Evolutionary conservation across 2,329 filamentous ascomycete species (phyloP).

Genomic region (Amylocarpus encephaloides): DNA sequence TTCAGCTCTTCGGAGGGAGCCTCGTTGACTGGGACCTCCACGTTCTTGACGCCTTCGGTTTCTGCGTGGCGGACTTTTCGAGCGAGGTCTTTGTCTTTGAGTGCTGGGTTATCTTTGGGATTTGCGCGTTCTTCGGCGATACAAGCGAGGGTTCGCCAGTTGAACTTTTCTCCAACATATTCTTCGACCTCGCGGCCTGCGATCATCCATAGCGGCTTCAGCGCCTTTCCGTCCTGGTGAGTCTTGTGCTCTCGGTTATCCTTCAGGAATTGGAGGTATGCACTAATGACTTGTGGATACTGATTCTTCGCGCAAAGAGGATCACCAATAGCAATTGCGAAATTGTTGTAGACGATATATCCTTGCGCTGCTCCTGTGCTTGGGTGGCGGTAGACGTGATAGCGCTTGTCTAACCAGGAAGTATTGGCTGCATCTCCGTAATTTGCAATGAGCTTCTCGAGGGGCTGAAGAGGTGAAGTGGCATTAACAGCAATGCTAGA

Average conservation of each 20-base stretch:
- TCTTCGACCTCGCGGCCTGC: constrained; percentile 74
- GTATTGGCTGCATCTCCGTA: constrained; percentile 94
- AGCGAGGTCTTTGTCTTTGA: constrained; percentile 68
- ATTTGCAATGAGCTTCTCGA: constrained; percentile 88
- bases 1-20: constrained; percentile 60
- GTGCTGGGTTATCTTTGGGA: constrained; percentile 58
- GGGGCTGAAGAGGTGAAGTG: constrained; percentile 50
- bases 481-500: constrained; percentile 1
- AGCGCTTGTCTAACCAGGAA: constrained; percentile 85
- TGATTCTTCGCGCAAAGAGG: constrained; percentile 78
- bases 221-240: constrained; percentile 49
- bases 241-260: constrained; percentile 33
- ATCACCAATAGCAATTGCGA: constrained; percentile 79
- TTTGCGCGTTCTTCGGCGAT: constrained; percentile 85
- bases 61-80: constrained; percentile 81
- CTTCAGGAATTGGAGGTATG: constrained; percentile 69
- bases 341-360: constrained; percentile 70
- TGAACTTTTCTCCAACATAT: constrained; percentile 70
- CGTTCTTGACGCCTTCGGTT: constrained; percentile 75
- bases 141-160: constrained; percentile 84
- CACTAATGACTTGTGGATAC: constrained; percentile 64
- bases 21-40: constrained; percentile 61
- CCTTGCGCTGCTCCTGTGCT: constrained; percentile 76
- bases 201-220: constrained; percentile 85
- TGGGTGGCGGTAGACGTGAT: constrained; percentile 78